A percentile compares a stretch with the other conserved stretches of the same genome.
These are phyloP conservation scores for Picea sitchensis DNA, from an alignment of 75 land plant species.

Conservation along the genomic window DNA sequence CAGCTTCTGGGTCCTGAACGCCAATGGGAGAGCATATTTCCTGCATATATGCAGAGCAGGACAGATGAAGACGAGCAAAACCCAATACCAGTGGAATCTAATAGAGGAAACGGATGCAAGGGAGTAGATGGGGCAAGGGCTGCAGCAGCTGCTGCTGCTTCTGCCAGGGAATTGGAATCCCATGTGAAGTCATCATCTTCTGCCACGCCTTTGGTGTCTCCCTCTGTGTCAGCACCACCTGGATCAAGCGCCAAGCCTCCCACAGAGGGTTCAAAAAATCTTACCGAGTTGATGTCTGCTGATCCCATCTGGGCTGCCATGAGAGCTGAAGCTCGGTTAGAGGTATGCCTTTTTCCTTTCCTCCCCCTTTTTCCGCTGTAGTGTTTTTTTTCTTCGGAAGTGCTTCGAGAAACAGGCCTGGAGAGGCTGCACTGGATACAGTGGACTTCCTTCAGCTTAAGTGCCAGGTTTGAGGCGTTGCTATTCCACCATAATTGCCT, in stretches of 20 bases:
- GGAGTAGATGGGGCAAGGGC: conserved; percentile 15
- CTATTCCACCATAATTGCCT: no score
- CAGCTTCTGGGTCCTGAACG: neutral
- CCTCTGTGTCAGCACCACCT: conserved; percentile 23
- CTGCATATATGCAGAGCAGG: conserved; percentile 41
- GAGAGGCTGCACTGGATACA: no score
- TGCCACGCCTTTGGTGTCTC: neutral
- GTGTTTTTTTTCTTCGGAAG: no score
- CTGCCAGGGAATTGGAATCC: conserved; percentile 46
- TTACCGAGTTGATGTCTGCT: conserved; percentile 36
- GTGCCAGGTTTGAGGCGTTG: no score
- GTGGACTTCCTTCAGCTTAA: no score
- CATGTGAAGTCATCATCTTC: conserved; percentile 21
- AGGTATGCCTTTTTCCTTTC: conserved; percentile 25
- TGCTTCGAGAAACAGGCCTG: no score
- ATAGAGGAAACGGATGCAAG: neutral
- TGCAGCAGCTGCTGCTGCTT: conserved; percentile 54
- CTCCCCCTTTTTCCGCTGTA: neutral
- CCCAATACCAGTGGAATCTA: neutral
- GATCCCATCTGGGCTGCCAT: conserved; percentile 80
- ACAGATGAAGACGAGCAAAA: conserved; percentile 15
- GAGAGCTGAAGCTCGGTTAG: conserved; percentile 59
- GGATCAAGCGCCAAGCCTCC: conserved; percentile 34
- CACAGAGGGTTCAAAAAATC: conserved; percentile 27
- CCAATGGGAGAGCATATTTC: conserved; percentile 45